phyloP scores from a whole-genome alignment of 768 basidiomycete genomes.

The Dacryopinax primogenitus region DNA sequence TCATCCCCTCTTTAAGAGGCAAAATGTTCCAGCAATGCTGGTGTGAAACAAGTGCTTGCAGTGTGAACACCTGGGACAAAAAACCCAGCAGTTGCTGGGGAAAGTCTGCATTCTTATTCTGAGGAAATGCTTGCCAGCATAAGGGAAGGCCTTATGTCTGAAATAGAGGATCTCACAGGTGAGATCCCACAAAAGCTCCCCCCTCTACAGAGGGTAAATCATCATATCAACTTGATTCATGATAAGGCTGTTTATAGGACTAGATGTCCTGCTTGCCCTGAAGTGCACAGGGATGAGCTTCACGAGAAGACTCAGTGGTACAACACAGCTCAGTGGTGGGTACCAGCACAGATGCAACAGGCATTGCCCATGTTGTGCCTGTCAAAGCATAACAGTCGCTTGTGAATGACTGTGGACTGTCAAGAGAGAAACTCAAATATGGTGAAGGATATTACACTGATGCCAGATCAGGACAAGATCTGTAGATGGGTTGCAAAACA shows the following conservation, averaged over 20 bases:
- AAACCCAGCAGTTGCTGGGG: too few relatives aligned
- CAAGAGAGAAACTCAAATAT: constrained; percentile 34
- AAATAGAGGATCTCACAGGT: constrained; percentile 13
- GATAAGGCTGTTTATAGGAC: constrained; percentile 25
- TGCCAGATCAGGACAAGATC: constrained; percentile 35
- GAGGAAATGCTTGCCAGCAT: too few relatives aligned
- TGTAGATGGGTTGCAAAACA: constrained; percentile 23
- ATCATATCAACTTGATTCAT: constrained; percentile 32
- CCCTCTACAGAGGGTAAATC: constrained; percentile 32
- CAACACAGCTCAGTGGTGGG: constrained; percentile 29
- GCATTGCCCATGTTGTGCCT: constrained; percentile 28
- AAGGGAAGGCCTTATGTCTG: neutral
- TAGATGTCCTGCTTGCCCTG: constrained; percentile 26
- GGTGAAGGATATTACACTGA: constrained; percentile 29
- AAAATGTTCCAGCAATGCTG: too few relatives aligned
- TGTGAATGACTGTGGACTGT: constrained; percentile 30
- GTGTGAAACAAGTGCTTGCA: too few relatives aligned
- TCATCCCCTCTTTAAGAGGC: too few relatives aligned
- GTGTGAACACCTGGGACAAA: too few relatives aligned
- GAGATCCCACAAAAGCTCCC: constrained; percentile 19
- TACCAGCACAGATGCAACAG: constrained; percentile 11
- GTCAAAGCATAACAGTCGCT: constrained; percentile 26
- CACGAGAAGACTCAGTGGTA: constrained; percentile 28
- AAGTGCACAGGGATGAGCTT: constrained; percentile 24
- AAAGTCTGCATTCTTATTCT: too few relatives aligned